Conservation (phyloP, 352 stramenopile genomes). For the Phytopythium kandeliae region DNA sequence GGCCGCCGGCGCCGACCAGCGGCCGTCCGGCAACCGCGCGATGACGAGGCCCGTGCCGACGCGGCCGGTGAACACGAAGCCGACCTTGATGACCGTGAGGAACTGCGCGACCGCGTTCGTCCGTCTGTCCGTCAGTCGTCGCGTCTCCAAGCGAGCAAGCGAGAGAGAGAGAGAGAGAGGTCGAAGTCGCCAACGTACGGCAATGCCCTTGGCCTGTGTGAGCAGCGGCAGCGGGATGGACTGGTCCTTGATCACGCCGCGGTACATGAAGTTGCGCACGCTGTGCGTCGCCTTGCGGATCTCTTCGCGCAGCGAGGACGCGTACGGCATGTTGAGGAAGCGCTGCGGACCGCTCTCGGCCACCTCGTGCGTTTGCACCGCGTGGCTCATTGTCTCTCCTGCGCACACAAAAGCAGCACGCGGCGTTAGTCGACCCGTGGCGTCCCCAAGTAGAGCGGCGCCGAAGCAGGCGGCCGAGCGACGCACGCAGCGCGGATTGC, state of each 20-base stretch:
- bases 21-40: conserved; percentile 86
- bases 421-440: too few species aligned
- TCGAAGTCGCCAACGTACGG: too few species aligned
- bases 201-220: conserved; percentile 86
- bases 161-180: neutral
- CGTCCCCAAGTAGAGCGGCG: too few species aligned
- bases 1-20: conserved; percentile 94
- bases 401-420: neutral
- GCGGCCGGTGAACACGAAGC: conserved; percentile 80
- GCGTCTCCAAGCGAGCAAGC: neutral
- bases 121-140: neutral
- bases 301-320: conserved; percentile 88
- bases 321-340: conserved; percentile 83
- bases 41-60: conserved; percentile 93
- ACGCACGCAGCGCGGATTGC: conserved; percentile 64
- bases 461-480: neutral
- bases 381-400: conserved; percentile 75
- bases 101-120: conserved; percentile 38
- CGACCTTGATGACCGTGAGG: conserved; percentile 90
- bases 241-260: conserved; percentile 86
- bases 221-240: conserved; percentile 88
- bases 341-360: conserved; percentile 54
- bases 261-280: conserved; percentile 89
- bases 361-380: conserved; percentile 70
- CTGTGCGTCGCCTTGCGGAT: conserved; percentile 92